phyloP scores from a whole-genome alignment of 352 stramenopile genomes.

The Plasmopara halstedii region DNA sequence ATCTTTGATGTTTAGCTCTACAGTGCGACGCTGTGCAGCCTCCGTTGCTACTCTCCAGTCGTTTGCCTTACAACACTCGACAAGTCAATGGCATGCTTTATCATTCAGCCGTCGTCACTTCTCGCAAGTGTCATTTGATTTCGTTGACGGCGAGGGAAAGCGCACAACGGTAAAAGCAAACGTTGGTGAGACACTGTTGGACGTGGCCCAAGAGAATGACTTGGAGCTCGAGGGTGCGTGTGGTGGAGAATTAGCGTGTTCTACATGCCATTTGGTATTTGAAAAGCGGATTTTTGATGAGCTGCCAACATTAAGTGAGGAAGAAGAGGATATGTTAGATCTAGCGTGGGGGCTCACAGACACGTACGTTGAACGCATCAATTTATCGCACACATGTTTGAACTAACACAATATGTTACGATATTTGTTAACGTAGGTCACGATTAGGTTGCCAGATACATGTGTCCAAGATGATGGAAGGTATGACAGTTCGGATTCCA shows the following conservation, averaged over 20 bases:
- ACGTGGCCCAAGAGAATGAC: slow-evolving; percentile 90
- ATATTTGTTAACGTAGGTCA: slow-evolving; percentile 24
- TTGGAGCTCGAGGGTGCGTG: slow-evolving; percentile 92
- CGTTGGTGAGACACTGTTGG: slow-evolving; percentile 75
- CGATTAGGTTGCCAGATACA: slow-evolving; percentile 88
- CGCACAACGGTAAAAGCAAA: slow-evolving; percentile 58
- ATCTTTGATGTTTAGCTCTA: slow-evolving; percentile 8
- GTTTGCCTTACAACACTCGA: background rate
- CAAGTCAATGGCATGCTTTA: background rate
- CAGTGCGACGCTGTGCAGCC: slow-evolving; percentile 3
- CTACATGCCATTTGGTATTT: slow-evolving; percentile 91
- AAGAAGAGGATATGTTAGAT: slow-evolving; percentile 96
- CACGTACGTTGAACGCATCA: slow-evolving; percentile 49
- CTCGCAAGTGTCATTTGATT: slow-evolving; percentile 67
- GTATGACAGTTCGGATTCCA: slow-evolving; percentile 79
- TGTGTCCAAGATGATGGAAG: slow-evolving; percentile 82
- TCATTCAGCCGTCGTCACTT: slow-evolving; percentile 5
- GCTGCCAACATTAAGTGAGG: slow-evolving; percentile 84
- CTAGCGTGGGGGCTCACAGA: slow-evolving; percentile 91
- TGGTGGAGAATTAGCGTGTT: slow-evolving; percentile 90
- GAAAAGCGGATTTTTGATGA: slow-evolving; percentile 84
- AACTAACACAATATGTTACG: background rate
- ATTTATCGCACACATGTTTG: background rate
- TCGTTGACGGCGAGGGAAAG: slow-evolving; percentile 75
- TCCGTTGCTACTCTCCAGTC: slow-evolving; percentile 4